phyloP scores from a whole-genome alignment of 176 grass and related monocot genomes.

The Hordeum marinum region DNA sequence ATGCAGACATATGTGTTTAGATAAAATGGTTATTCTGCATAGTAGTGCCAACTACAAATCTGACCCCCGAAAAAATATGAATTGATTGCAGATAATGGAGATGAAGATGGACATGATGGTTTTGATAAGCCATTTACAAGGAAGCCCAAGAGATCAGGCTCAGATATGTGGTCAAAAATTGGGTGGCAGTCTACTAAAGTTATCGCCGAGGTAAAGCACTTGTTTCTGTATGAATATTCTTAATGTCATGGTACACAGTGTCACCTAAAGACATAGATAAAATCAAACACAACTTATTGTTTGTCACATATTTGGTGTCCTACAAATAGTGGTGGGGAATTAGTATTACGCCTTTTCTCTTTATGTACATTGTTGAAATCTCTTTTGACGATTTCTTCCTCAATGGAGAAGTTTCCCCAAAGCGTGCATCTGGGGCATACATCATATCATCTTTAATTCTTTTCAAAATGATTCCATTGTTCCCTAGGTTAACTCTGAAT shows the following conservation, averaged over 20 bases:
- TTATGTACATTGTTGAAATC: background rate
- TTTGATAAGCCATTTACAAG: conserved; percentile 23
- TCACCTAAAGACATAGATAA: background rate
- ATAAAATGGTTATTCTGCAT: background rate
- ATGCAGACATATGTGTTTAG: background rate
- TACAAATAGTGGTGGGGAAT: background rate
- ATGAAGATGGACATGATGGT: conserved; percentile 55
- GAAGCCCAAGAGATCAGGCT: conserved; percentile 42
- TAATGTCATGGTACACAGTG: background rate
- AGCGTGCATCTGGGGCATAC: background rate
- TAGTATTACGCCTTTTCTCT: background rate
- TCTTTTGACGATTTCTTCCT: background rate
- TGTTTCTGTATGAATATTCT: background rate
- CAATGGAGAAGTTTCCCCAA: background rate
- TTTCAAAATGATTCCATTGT: background rate
- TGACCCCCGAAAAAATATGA: conserved; percentile 22
- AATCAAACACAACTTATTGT: background rate
- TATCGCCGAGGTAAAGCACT: conserved; percentile 60
- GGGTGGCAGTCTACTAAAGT: conserved; percentile 63
- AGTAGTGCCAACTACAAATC: background rate
- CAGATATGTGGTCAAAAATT: conserved; percentile 38
- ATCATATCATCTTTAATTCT: background rate
- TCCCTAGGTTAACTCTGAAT: background rate
- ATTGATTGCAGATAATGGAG: conserved; percentile 35
- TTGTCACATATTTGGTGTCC: background rate